These are phyloP conservation scores for Petunia axillaris DNA, from an alignment of 257 asterid genomes.

Conservation along the genomic window DNA sequence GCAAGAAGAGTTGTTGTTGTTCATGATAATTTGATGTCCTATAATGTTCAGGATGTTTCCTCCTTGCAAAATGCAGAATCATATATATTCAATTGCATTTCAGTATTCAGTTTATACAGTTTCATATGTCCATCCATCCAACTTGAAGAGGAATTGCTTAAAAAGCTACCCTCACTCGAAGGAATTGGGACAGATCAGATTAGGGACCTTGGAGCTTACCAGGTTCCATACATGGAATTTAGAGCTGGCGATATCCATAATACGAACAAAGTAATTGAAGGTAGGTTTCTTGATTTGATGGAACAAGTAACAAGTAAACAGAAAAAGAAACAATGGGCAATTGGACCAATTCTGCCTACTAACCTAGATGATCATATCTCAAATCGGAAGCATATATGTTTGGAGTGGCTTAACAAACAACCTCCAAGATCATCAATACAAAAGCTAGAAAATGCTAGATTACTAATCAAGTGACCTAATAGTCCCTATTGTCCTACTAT, in stretches of 20 bases:
- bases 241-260: conserved; percentile 66
- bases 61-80: conserved; percentile 46
- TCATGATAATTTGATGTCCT: conserved; percentile 54
- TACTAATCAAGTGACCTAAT: background rate
- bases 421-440: conserved; percentile 29
- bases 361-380: background rate
- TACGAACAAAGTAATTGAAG: conserved; percentile 56
- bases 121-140: conserved; percentile 45
- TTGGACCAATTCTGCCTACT: conserved; percentile 70
- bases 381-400: conserved; percentile 32
- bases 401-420: conserved; percentile 51
- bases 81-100: conserved; percentile 53
- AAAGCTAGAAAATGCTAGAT: background rate
- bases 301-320: conserved; percentile 34
- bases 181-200: conserved; percentile 48
- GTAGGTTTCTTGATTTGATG: conserved; percentile 45
- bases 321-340: conserved; percentile 56
- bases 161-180: conserved; percentile 40
- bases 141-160: conserved; percentile 36
- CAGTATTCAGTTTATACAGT: conserved; percentile 42
- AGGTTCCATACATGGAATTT: conserved; percentile 34
- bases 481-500: background rate
- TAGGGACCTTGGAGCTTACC: conserved; percentile 31
- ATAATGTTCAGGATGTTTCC: conserved; percentile 50
- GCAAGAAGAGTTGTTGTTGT: conserved; percentile 43